Evolutionary conservation across 2,329 filamentous ascomycete genomes (phyloP), one percentile per base, ranked within the genome.

Genomic region (Orbilia quercus): DNA sequence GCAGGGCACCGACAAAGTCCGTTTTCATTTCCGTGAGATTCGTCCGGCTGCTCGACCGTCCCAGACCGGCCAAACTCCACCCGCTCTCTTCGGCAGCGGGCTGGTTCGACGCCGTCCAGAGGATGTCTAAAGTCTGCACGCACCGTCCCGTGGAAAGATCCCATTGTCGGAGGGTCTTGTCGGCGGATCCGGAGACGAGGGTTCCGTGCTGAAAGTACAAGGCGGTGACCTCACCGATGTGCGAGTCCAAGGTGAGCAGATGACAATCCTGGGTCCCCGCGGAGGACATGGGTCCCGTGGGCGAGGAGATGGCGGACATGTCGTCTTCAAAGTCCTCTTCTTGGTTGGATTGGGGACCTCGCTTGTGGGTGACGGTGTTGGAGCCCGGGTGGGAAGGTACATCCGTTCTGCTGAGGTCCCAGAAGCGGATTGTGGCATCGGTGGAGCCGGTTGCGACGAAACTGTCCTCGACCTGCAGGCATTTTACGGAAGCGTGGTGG

Each of bases 141-240:
- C 95, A 98, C 53, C 95, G 90, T n/a, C 95, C 95, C 80, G 93
- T 97, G 78, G 94, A 91, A 54, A 99, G 85, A 83, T 99, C 95
- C 95, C 95, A 99, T 80, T 99, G 95, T 47, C 95, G 89, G 63
- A 99, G 84, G 0, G 95, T 99, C 84, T 99, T 99, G 82, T 99
- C 95, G 0, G 95, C 90, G 6, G 94, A 98, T 11, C 95, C 95
- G 1, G 95, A 99, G 31, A 99, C 92, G 14, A 99, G 85, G 0
- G 91, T 92, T 76, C 96, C 89, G 63, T 91, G 91, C 71, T 89
- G 87, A 82, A 99, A 96, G 81, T 98, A 90, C 22, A 99, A 84
- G 6, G 95, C 94, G 11, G 95, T 98, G 75, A 99, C 90, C 82
- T 97, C 94, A 75, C 92, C 94, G 23, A 99, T 89, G 79, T 99